Evolutionary conservation across 352 stramenopile genomes (phyloP).

Genomic region (Pythium myriotylum): DNA sequence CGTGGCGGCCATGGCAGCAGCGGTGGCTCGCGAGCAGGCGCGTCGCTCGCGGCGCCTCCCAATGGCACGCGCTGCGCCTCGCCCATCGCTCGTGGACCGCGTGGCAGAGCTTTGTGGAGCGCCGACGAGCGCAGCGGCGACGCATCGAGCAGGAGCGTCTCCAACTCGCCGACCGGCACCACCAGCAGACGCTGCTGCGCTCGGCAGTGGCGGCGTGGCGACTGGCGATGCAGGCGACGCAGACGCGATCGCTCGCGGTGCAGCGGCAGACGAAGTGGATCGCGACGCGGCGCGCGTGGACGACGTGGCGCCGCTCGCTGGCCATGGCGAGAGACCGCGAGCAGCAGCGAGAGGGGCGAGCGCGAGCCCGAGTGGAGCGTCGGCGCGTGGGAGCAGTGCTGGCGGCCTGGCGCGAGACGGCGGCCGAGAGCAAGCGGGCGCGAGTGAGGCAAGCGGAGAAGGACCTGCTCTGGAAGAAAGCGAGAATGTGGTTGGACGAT

Average conservation of each 20-base stretch:
- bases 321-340: background rate
- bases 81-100: constrained; percentile 41
- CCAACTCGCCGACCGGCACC: constrained; percentile 26
- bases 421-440: constrained; percentile 30
- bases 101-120: constrained; percentile 43
- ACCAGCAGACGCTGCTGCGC: constrained; percentile 21
- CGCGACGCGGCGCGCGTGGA: constrained; percentile 20
- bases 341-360: constrained; percentile 8
- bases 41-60: constrained; percentile 33
- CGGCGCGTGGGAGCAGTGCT: constrained; percentile 31
- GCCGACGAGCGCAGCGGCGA: constrained; percentile 21
- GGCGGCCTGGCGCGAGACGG: constrained; percentile 34
- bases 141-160: constrained; percentile 25
- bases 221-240: constrained; percentile 12
- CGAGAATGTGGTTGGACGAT: constrained; percentile 64
- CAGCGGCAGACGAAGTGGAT: constrained; percentile 41
- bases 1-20: constrained; percentile 43
- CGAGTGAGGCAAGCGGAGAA: constrained; percentile 49
- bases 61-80: constrained; percentile 50
- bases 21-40: constrained; percentile 32
- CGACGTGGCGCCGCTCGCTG: constrained; percentile 13
- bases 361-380: constrained; percentile 5
- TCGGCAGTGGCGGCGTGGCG: constrained; percentile 22
- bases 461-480: constrained; percentile 60
- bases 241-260: constrained; percentile 31